These are phyloP conservation scores for Eimeria acervulina DNA, from an alignment of 169 alveolate genomes.

Conservation along the genomic window DNA sequence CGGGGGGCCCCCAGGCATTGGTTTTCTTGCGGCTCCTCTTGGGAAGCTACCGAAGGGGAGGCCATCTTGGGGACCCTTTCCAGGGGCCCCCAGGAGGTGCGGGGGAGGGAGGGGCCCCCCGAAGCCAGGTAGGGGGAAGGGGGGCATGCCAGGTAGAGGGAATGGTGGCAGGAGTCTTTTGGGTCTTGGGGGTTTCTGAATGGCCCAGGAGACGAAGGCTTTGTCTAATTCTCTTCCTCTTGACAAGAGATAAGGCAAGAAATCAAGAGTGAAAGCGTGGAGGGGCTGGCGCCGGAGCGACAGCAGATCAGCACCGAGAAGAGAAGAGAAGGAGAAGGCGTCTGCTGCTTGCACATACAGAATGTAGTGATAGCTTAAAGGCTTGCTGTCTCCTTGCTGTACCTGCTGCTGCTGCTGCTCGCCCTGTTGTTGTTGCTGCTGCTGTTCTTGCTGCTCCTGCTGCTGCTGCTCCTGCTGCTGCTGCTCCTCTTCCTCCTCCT, in stretches of 20 bases:
- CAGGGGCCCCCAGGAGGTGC: not conserved
- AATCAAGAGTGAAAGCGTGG: constrained; percentile 36
- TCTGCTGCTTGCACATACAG: constrained; percentile 52
- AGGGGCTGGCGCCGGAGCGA: constrained; percentile 48
- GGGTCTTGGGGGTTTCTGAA: constrained; percentile 41
- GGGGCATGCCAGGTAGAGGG: not conserved
- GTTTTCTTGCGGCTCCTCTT: not conserved
- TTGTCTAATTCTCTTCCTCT: constrained; percentile 42
- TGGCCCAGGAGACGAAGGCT: not conserved
- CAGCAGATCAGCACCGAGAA: not conserved
- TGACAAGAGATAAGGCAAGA: not conserved
- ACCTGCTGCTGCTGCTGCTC: not conserved
- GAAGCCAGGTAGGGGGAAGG: constrained; percentile 57
- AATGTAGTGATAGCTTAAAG: constrained; percentile 44
- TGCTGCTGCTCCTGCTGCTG: constrained; percentile 31
- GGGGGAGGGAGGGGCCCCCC: constrained; percentile 72
- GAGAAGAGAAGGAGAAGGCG: constrained; percentile 5
- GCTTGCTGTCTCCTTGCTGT: constrained; percentile 25
- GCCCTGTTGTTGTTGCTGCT: not conserved
- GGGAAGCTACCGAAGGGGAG: constrained; percentile 6
- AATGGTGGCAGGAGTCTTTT: not conserved
- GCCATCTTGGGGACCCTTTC: constrained; percentile 4
- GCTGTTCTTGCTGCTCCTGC: not conserved
- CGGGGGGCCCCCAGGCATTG: constrained; percentile 25
- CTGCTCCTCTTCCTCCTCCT: constrained; percentile 47